Evolutionary conservation across 306 rosid genomes (phyloP), one percentile per base, ranked within the genome.

Genomic region (Prunus mongolica): DNA sequence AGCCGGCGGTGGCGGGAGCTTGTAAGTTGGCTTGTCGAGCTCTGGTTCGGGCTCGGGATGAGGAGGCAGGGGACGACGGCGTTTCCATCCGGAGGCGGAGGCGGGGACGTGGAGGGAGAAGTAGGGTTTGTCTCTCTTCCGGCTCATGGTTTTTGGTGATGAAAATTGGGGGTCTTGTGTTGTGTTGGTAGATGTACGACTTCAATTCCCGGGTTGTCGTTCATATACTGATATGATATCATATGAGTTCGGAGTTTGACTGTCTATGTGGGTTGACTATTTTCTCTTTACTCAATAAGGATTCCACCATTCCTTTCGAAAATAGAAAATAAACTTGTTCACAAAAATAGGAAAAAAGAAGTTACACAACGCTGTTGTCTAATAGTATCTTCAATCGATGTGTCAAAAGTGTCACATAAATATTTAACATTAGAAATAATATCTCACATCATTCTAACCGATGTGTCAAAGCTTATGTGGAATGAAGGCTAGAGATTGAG

Each of bases 1-100:
- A 8, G 91, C 98, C 15, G 90, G 91, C 3, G 97, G 97, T 2
- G 94, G 96, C 20, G 97, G 76, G 0, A 88, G 91, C 70, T 94
- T 90, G 24, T 65, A 12, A 0, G 85, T 25, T 10, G 87, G 91
- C 57, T 71, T 78, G 27, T 87, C 82, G 28, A 69, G 75, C 51
- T 82, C 78, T 5, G 61, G 49, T 12, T 72, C 88, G 11, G 73
- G 72, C 1, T 52, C 65, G 20, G 62, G 46, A 12, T 58, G 70
- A 49, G 76, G 77, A 13, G 77, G 86, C 19, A 38, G 63, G 27
- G 78, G 82, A 66, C 84, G 84, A 7, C 79, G 50, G 12, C 88
- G 63, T 69, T 78, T 77, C 4, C 75, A 3, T 22, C 64, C 78
- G 79, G 81, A 22, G 81, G 62, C 78, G 79, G 81, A 28, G 82